Conservation (phyloP, 345 rosid genomes). For the Gossypium sturtianum region DNA sequence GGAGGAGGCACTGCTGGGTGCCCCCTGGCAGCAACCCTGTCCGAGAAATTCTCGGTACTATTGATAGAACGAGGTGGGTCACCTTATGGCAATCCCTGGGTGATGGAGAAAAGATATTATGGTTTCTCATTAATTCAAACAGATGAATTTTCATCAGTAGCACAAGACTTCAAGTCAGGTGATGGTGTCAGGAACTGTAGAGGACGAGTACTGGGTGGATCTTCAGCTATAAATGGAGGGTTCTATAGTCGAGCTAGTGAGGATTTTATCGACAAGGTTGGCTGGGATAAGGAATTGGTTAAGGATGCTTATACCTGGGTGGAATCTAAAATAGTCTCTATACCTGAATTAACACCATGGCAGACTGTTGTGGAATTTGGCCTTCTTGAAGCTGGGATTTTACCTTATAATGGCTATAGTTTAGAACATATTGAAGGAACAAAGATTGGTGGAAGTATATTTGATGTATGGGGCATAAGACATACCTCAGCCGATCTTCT, state of each 20-base stretch:
- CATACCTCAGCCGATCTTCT: slow-evolving; percentile 79
- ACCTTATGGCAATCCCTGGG: slow-evolving; percentile 50
- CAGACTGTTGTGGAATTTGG: slow-evolving; percentile 54
- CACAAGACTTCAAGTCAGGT: slow-evolving; percentile 38
- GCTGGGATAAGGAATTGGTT: slow-evolving; percentile 58
- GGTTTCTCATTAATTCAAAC: slow-evolving; percentile 53
- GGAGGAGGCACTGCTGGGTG: slow-evolving; percentile 79
- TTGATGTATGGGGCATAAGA: slow-evolving; percentile 51
- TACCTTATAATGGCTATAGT: not conserved
- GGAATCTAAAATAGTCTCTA: slow-evolving; percentile 58
- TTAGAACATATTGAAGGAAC: slow-evolving; percentile 39
- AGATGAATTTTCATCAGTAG: slow-evolving; percentile 50
- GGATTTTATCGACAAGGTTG: slow-evolving; percentile 13
- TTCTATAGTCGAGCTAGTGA: not conserved
- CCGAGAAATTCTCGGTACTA: slow-evolving; percentile 52
- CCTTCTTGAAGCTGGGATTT: slow-evolving; percentile 63
- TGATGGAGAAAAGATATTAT: slow-evolving; percentile 33
- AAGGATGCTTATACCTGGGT: slow-evolving; percentile 64
- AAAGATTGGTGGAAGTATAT: slow-evolving; percentile 61
- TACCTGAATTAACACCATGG: slow-evolving; percentile 60
- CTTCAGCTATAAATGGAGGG: not conserved
- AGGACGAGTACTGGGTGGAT: slow-evolving; percentile 2
- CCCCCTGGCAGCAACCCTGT: slow-evolving; percentile 62
- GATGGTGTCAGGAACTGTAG: not conserved
- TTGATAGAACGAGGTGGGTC: slow-evolving; percentile 65